Evolutionary conservation across 2,329 filamentous ascomycete species (phyloP).

Genomic region (Xylariaceae sp.): DNA sequence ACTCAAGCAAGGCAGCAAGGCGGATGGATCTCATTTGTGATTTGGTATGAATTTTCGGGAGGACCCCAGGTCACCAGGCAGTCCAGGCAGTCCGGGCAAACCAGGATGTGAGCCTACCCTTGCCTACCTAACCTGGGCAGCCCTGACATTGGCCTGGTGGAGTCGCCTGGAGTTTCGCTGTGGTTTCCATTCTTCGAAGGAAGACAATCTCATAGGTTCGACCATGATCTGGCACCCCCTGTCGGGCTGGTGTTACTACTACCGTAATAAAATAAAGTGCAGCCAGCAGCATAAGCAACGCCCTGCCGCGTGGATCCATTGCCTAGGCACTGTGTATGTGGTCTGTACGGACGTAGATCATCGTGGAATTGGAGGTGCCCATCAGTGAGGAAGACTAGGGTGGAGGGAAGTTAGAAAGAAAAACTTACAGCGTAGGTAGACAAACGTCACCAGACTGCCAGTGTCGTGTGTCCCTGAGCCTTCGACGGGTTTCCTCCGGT

Average conservation of each 20-base stretch:
- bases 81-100: constrained; percentile 19
- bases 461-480: background rate
- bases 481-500: background rate
- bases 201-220: constrained; percentile 32
- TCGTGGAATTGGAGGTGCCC: background rate
- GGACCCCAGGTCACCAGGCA: constrained; percentile 19
- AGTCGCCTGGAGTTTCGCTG: constrained; percentile 35
- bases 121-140: constrained; percentile 15
- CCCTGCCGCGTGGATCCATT: constrained; percentile 30
- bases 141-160: constrained; percentile 26
- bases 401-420: background rate
- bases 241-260: background rate
- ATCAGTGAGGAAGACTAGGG: background rate
- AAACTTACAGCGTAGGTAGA: background rate
- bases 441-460: background rate
- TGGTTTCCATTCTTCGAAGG: constrained; percentile 32
- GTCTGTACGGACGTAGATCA: background rate
- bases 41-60: constrained; percentile 27
- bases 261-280: constrained; percentile 6
- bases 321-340: background rate
- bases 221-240: constrained; percentile 25
- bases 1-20: constrained; percentile 16
- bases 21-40: constrained; percentile 29
- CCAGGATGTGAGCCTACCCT: constrained; percentile 19
- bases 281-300: constrained; percentile 32